phyloP scores from a whole-genome alignment of 768 basidiomycete species.

The Naganishia friedmannii region DNA sequence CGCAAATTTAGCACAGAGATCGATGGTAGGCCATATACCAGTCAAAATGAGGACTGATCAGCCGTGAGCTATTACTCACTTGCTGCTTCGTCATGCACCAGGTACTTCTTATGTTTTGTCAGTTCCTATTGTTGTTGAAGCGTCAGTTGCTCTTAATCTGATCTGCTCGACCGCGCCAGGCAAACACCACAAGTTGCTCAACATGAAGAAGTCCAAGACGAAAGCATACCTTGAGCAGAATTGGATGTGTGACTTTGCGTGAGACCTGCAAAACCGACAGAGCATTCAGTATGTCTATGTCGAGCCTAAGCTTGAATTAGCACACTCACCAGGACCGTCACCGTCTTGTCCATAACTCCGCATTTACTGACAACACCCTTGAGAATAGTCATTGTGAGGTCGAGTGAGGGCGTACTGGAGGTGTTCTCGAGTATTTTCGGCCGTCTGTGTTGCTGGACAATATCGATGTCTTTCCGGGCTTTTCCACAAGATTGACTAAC shows the following conservation, averaged over 20 bases:
- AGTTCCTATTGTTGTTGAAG: slow-evolving; percentile 23
- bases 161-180: not conserved
- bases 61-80: slow-evolving; percentile 37
- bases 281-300: not conserved
- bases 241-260: slow-evolving; percentile 46
- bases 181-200: not conserved
- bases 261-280: slow-evolving; percentile 31
- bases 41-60: not conserved
- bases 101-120: slow-evolving; percentile 40
- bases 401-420: not conserved
- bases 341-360: slow-evolving; percentile 48
- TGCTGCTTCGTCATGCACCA: slow-evolving; percentile 46
- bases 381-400: slow-evolving; percentile 33
- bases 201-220: too few species aligned
- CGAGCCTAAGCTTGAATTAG: not conserved
- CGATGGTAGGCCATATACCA: not conserved
- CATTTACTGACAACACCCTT: slow-evolving; percentile 46
- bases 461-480: too few species aligned
- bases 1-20: not conserved
- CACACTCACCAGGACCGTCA: slow-evolving; percentile 45
- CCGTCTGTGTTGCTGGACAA: not conserved
- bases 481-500: not conserved
- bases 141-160: not conserved
- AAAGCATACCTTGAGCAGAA: slow-evolving; percentile 38
- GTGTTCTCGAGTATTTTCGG: not conserved